Conservation (phyloP, 345 rosid genomes). For the Erodium maritimum region DNA sequence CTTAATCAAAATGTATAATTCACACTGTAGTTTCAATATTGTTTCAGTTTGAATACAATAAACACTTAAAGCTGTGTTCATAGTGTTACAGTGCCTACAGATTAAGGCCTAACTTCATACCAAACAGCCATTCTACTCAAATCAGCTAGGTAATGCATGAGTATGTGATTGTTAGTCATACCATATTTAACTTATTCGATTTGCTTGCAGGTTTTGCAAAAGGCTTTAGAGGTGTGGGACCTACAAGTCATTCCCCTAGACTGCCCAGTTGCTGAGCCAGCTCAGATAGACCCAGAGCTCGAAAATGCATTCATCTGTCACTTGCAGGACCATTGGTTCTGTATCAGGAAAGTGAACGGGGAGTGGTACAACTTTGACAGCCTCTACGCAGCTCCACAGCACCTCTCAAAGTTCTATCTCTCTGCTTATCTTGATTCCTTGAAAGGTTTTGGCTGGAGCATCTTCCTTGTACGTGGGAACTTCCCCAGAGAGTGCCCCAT, state of each 20-base stretch:
- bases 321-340: slow-evolving; percentile 93
- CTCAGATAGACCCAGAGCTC: slow-evolving; percentile 77
- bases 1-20: no score
- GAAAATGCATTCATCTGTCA: slow-evolving; percentile 89
- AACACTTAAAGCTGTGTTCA: no score
- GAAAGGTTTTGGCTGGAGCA: slow-evolving; percentile 87
- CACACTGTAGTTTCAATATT: no score
- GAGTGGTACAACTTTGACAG: slow-evolving; percentile 98
- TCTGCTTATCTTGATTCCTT: slow-evolving; percentile 78
- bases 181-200: no score
- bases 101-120: no score
- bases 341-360: slow-evolving; percentile 72
- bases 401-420: slow-evolving; percentile 81
- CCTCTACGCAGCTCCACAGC: slow-evolving; percentile 75
- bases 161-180: no score
- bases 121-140: no score
- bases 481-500: slow-evolving; percentile 76
- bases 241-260: slow-evolving; percentile 77
- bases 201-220: slow-evolving; percentile 75
- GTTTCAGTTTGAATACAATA: no score
- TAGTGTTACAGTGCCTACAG: no score
- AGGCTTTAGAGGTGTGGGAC: slow-evolving; percentile 92
- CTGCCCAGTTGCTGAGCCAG: slow-evolving; percentile 85
- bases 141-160: no score
- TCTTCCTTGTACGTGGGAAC: slow-evolving; percentile 79